Base-by-base conservation (phyloP, 495 filamentous ascomycete genomes). In the Terfezia boudieri region DNA sequence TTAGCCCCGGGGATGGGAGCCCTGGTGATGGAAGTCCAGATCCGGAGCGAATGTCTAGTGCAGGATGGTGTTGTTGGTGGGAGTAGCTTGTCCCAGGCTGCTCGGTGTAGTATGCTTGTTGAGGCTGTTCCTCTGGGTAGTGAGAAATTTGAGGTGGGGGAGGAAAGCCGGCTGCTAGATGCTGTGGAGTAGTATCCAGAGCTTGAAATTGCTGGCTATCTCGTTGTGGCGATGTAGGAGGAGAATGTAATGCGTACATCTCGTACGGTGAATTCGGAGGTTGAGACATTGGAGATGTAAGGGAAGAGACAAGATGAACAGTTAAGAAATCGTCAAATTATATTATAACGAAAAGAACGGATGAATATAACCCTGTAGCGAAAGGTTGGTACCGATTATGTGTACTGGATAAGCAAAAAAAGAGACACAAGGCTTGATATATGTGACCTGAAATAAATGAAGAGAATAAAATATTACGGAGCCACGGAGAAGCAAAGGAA, bases 31-130 rank as follows among this genome's bases (percentile, higher is more conserved):
- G 61, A 36, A 46, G 41, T 14, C 14, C 41, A 32, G 26, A 32
- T 32, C 26, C 26, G 26, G 26, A 58, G 61, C 49, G 61, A 58
- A 14, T 61, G 61, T 5, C 57, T 55, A 50, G 56, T 54, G 36
- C 48, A 54, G 26, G 56, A 53, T n/a, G 61, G 53, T 20, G 49
- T 53, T 41, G 60, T 50, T 16, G 48, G 22, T 10, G 60, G 14
- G 60, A 8, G 60, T 61, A 41, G 49, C 54, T 12, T 55, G 51
- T 41, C 59, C 54, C 22, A 49, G 22, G 9, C 11, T 41, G 52
- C 16, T 36, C 8, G 55, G 55, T 36, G 32, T 61, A 0, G 37
- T 52, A 36, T 20, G 51, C 8, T 20, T 49, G 32, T n/a, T 23
- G 35, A 46, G 57, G 46, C 11, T 37, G 59, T 12, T 49, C 41